Evolutionary conservation across 202 grass and related monocot genomes (phyloP).

Genomic region (Bolboschoenoplectus hybrid): DNA sequence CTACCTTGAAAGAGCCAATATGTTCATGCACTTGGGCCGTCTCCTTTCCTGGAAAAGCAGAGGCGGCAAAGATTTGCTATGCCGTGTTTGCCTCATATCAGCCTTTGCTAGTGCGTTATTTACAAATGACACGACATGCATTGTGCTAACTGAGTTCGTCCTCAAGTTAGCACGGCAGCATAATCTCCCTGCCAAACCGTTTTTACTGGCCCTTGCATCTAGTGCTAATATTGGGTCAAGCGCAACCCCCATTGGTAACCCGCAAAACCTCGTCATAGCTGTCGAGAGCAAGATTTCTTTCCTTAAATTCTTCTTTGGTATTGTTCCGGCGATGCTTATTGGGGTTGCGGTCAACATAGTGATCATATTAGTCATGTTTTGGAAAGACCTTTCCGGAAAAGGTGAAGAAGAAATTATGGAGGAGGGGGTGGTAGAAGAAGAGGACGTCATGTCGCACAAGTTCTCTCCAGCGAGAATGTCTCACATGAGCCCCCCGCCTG

Average conservation of each 20-base stretch:
- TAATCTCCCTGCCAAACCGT: slow-evolving; percentile 73
- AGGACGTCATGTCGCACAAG: slow-evolving; percentile 47
- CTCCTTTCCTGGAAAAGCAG: slow-evolving; percentile 80
- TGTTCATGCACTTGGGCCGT: slow-evolving; percentile 79
- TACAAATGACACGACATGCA: slow-evolving; percentile 97
- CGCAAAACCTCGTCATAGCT: slow-evolving; percentile 93
- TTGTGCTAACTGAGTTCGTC: slow-evolving; percentile 96
- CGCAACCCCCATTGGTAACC: slow-evolving; percentile 94
- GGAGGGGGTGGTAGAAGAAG: slow-evolving; percentile 58
- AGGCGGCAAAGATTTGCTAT: slow-evolving; percentile 81
- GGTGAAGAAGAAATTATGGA: slow-evolving; percentile 32
- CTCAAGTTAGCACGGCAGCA: slow-evolving; percentile 80
- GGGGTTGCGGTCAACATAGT: slow-evolving; percentile 63
- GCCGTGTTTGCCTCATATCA: slow-evolving; percentile 84
- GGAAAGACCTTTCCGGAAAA: slow-evolving; percentile 59
- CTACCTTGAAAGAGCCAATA: slow-evolving; percentile 84
- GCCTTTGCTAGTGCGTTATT: slow-evolving; percentile 80
- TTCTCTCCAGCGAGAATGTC: slow-evolving; percentile 57
- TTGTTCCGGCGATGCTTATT: slow-evolving; percentile 77
- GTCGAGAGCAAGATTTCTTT: slow-evolving; percentile 84
- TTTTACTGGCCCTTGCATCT: slow-evolving; percentile 85
- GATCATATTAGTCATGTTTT: slow-evolving; percentile 76
- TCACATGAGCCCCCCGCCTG: slow-evolving; percentile 43
- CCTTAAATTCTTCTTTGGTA: slow-evolving; percentile 56
- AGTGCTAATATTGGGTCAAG: slow-evolving; percentile 91